Percentiles rank a stretch among this genome's conserved stretches.
Evolutionary conservation across 306 rosid species (phyloP).

Genomic region (Gastrolobium villosum): DNA sequence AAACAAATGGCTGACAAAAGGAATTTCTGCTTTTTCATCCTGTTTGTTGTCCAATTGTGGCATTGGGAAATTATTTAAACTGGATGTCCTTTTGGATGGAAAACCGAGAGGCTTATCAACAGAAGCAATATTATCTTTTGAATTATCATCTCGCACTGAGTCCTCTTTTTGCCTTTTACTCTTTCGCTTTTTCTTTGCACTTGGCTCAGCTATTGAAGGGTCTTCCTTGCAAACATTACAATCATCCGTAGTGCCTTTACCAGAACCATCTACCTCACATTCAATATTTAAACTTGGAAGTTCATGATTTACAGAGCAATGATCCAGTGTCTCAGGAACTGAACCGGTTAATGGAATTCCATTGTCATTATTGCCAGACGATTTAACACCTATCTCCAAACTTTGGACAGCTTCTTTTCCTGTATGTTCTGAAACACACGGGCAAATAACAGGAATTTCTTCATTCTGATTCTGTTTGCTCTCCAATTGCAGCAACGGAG

Average conservation of each 20-base stretch:
- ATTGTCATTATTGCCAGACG: background rate
- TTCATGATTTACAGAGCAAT: background rate
- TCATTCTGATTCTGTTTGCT: constrained; percentile 22
- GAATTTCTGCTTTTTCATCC: no score
- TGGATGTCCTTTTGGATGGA: no score
- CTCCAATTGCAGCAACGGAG: background rate
- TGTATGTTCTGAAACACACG: constrained; percentile 10
- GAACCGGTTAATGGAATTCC: background rate
- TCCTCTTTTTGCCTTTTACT: constrained; percentile 10
- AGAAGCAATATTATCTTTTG: background rate
- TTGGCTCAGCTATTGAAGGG: constrained; percentile 10
- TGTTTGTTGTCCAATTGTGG: no score
- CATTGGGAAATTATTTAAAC: no score
- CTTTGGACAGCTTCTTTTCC: constrained; percentile 5
- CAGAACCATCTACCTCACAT: constrained; percentile 22
- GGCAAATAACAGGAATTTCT: constrained; percentile 2
- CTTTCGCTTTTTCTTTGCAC: constrained; percentile 23
- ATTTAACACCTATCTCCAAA: constrained; percentile 8
- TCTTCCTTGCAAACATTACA: background rate
- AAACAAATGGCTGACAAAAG: no score
- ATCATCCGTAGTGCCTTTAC: constrained; percentile 26
- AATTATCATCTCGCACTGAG: constrained; percentile 3
- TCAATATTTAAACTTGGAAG: constrained; percentile 7
- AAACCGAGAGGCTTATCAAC: no score
- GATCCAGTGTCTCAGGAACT: constrained; percentile 1